phyloP scores from a whole-genome alignment of 2,329 filamentous ascomycete species.

The Xylariaceae sp. region DNA sequence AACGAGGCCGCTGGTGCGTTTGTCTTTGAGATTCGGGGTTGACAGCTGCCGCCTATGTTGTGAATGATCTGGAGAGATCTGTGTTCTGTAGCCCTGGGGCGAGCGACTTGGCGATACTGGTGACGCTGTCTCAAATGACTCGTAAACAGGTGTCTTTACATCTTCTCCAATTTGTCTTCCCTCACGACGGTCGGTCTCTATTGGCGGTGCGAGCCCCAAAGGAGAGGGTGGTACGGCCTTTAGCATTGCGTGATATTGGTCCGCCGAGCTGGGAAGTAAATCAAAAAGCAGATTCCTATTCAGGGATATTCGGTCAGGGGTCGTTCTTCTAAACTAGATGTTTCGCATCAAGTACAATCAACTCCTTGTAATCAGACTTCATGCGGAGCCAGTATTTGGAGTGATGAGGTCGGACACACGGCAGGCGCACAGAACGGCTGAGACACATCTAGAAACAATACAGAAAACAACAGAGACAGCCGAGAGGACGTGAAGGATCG shows the following conservation, averaged over 20 bases:
- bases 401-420: too few species aligned
- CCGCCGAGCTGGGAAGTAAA: conserved; percentile 18
- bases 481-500: too few species aligned
- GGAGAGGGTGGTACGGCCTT: conserved; percentile 13
- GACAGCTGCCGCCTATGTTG: conserved; percentile 31
- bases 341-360: too few species aligned
- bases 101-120: conserved; percentile 15
- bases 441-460: too few species aligned
- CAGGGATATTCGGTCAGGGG: too few species aligned
- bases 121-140: conserved; percentile 19
- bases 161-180: neutral
- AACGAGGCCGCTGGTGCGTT: conserved; percentile 13
- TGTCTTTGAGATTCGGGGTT: conserved; percentile 17
- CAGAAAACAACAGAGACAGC: too few species aligned
- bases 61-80: conserved; percentile 11
- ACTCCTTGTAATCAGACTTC: too few species aligned
- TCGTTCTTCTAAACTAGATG: too few species aligned
- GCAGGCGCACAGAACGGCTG: too few species aligned
- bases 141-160: conserved; percentile 11
- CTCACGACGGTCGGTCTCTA: conserved; percentile 2
- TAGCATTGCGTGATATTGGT: conserved; percentile 26
- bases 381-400: too few species aligned
- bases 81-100: conserved; percentile 7
- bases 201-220: conserved; percentile 4
- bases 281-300: conserved; percentile 3